Conservation (phyloP, 2,329 filamentous ascomycete genomes). For the Ilyonectria destructans region DNA sequence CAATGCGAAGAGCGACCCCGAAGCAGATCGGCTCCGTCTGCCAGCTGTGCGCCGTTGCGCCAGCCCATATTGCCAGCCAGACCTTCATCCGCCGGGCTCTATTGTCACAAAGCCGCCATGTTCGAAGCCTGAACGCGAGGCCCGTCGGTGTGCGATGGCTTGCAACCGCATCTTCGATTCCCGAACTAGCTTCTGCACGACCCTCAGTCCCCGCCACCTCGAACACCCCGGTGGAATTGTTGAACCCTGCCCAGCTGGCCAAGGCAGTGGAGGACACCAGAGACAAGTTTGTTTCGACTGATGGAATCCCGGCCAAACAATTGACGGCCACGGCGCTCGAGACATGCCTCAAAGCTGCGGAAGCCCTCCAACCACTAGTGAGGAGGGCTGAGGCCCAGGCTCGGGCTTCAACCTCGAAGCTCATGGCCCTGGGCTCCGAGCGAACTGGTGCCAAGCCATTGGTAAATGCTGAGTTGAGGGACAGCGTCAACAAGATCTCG, state of each 20-base stretch:
- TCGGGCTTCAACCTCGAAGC: conserved; percentile 67
- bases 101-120: conserved; percentile 35
- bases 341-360: conserved; percentile 62
- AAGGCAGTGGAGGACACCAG: conserved; percentile 61
- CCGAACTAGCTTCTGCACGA: conserved; percentile 38
- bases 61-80: conserved; percentile 45
- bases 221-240: conserved; percentile 47
- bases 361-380: conserved; percentile 60
- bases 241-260: conserved; percentile 60
- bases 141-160: conserved; percentile 47
- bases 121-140: conserved; percentile 31
- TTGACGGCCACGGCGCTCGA: conserved; percentile 62
- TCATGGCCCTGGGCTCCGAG: conserved; percentile 64
- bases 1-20: conserved; percentile 59
- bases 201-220: conserved; percentile 35
- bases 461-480: conserved; percentile 57
- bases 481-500: conserved; percentile 69
- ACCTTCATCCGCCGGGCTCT: conserved; percentile 46
- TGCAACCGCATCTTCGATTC: conserved; percentile 45
- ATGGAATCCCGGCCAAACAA: conserved; percentile 62
- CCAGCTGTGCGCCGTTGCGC: conserved; percentile 60
- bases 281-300: conserved; percentile 61
- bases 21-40: conserved; percentile 59
- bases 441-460: conserved; percentile 52
- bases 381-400: conserved; percentile 58